Base-by-base conservation (phyloP, 2,329 filamentous ascomycete genomes). In the Endoconidiophora polonica region DNA sequence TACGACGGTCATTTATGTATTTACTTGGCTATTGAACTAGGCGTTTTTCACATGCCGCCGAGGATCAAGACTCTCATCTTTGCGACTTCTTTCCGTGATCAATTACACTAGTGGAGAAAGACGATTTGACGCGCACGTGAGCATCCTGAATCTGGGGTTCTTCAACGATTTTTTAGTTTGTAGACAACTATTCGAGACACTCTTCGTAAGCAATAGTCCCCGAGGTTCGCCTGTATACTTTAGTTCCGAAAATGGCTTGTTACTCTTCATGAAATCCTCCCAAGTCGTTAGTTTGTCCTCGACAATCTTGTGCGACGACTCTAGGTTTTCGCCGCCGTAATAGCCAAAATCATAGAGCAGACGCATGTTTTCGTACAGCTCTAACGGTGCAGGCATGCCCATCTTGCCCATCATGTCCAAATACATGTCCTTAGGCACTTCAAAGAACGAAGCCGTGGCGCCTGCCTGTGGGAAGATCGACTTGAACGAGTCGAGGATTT, bases 321-420 rank as follows among this genome's bases (percentile, higher is more conserved):
- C 56, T 6, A 68, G 51, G 39, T 59, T 57, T 29, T 58, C 63
- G 1, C 62, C 63, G 3, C 52, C 62, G 33, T 65, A 70, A 54
- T 69, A 70, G 1, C 66, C 66, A 3, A 63, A 65, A 16, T 65
- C 62, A 26, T 63, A 59, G n/a, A 69, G 53, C 5, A 70, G 57
- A n/a, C 62, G 55, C 59, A 67, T 62, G 51, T 67, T 70, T 58
- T 70, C 66, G 10, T 65, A 50, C 55, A 69, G 44, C 54, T 70
- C 67, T 46, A 63, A 55, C 1, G 59, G 59, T 54, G 44, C 49
- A 4, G 57, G 53, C 45, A 55, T 52, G 43, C 53, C 52, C 42
- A 38, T 9, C 1, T 55, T 44, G 1, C 60, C 57, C 9, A 68
- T 46, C 49, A 62, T 64, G 0, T 60, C 58, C 54, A 64, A 63